A percentile compares a stretch with the other conserved stretches of the same genome.
These are phyloP conservation scores for Coelastrella sp. DNA, from an alignment of 139 green algal genomes.

Conservation along the genomic window DNA sequence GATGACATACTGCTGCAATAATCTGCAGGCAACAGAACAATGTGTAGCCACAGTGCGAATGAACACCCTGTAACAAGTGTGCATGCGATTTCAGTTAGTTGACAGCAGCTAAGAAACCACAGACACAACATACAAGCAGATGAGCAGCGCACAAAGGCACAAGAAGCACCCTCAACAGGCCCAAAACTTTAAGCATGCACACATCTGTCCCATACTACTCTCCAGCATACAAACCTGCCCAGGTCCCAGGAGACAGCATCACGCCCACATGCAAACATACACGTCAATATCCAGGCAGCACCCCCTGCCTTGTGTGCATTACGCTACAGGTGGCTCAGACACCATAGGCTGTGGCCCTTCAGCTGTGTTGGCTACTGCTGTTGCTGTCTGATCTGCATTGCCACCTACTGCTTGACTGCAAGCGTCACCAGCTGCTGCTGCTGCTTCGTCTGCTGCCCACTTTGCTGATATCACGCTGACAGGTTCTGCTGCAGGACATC, in stretches of 20 bases:
- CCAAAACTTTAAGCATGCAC: too few species aligned
- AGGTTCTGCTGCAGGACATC: conserved; percentile 29
- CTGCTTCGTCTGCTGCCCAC: conserved; percentile 10
- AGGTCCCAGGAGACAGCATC: neutral
- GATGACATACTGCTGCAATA: too few species aligned
- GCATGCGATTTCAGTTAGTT: too few species aligned
- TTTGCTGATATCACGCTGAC: conserved; percentile 39
- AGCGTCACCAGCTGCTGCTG: neutral
- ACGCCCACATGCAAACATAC: neutral
- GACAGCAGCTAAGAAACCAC: too few species aligned
- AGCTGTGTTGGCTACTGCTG: neutral
- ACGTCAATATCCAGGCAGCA: neutral
- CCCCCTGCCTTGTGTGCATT: neutral
- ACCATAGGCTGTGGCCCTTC: neutral
- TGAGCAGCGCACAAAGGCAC: too few species aligned
- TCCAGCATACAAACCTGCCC: too few species aligned
- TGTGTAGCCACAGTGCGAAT: too few species aligned
- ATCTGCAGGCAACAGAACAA: too few species aligned
- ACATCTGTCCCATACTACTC: too few species aligned
- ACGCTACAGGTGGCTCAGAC: neutral
- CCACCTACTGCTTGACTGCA: neutral
- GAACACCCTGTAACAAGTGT: too few species aligned
- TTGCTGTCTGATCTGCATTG: neutral
- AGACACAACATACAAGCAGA: too few species aligned
- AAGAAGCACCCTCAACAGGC: too few species aligned